Evolutionary conservation across 2,329 filamentous ascomycete species (phyloP), one percentile per base, ranked within the genome.

Genomic region (Colletotrichum sublineola): DNA sequence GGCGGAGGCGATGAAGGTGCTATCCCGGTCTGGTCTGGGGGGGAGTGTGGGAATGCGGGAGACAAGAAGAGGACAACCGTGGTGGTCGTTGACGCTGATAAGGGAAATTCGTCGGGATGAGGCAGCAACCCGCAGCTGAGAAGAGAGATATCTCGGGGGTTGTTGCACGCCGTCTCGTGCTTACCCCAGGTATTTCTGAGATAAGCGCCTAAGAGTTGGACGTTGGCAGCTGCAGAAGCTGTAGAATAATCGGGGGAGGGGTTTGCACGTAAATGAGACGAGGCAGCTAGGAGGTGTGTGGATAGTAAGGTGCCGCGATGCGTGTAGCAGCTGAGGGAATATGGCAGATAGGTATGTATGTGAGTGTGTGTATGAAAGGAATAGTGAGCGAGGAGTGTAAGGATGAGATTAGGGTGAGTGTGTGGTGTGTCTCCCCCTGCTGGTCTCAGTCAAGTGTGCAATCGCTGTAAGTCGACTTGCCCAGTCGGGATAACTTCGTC

Each of bases 181-280:
- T 58, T 63, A 38, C 14, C 38, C 40, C 44, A 58, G 57, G 58
- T 63, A 65, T 71, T 71, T 58, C 58, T 71, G 68, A 71, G 68
- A 68, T 68, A 58, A 68, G 65, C 68, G 68, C 31, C 68, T n/a
- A 31, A 53, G 42, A n/a, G 9, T 52, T 44, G 57, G 50, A 67
- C 52, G 68, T 71, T 71, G 68, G 58, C 68, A 68, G 64, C 68
- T 71, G 68, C 68, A 58, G 68, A 68, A 71, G 63, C 50, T 71
- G 48, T 62, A 56, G n/a, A 63, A 63, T 60, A 36, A 38, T 58
- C 4, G 53, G 57, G 65, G 57, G 68, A 58, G 64, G 68, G n/a
- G 68, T 71, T 48, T 63, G 31, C 33, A 58, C 57, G 61, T 40
- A 46, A 42, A 63, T 29, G 68, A 70, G 62, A 70, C 31, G 63